phyloP scores from a whole-genome alignment of 2,329 filamentous ascomycete species.

The Cladosporium halotolerans region DNA sequence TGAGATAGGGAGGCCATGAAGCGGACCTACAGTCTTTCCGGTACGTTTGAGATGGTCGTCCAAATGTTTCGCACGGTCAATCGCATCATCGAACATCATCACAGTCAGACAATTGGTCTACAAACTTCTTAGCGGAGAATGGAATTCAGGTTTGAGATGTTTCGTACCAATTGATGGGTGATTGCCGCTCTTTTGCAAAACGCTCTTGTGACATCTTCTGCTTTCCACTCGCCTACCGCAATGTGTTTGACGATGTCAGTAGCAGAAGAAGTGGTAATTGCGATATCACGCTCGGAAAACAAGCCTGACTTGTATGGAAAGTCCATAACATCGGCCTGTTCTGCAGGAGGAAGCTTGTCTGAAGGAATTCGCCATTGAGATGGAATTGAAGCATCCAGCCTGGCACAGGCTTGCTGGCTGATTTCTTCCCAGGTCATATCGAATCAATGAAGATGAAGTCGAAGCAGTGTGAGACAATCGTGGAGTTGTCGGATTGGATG shows the following conservation, averaged over 20 bases:
- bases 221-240: constrained; percentile 40
- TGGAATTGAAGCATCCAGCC: constrained; percentile 48
- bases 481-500: no score
- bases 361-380: constrained; percentile 52
- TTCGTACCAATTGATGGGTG: constrained; percentile 44
- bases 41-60: constrained; percentile 46
- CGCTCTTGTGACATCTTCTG: constrained; percentile 46
- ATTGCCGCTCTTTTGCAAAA: constrained; percentile 52
- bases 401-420: constrained; percentile 33
- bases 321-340: constrained; percentile 50
- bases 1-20: constrained; percentile 61
- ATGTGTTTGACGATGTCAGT: constrained; percentile 37
- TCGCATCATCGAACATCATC: constrained; percentile 49
- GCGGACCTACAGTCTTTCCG: constrained; percentile 50
- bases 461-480: no score
- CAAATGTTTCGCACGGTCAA: constrained; percentile 46
- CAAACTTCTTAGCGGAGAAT: not conserved
- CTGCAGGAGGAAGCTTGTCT: constrained; percentile 47
- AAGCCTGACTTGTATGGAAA: constrained; percentile 54
- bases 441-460: not conserved
- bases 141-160: constrained; percentile 25
- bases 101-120: constrained; percentile 54
- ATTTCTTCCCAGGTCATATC: constrained; percentile 9
- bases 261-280: constrained; percentile 42
- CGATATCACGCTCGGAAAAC: constrained; percentile 49